Conservation (phyloP, 768 basidiomycete genomes). For the Heimioporus sp. region DNA sequence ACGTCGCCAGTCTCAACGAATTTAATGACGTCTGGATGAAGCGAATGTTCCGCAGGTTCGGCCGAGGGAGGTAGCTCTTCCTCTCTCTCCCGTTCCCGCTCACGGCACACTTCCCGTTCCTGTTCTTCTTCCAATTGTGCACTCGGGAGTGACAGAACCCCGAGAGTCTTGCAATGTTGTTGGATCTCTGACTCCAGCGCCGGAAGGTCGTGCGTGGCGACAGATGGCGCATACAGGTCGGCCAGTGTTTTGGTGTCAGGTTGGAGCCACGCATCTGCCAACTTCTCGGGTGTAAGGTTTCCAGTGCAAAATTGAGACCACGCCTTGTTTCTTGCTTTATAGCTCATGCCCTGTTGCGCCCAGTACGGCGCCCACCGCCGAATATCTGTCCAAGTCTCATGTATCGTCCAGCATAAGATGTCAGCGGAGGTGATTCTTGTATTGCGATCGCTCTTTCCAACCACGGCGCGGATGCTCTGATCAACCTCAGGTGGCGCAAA, state of each 20-base stretch:
- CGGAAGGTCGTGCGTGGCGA: neutral
- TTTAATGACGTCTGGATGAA: neutral
- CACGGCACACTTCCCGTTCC: slow-evolving; percentile 25
- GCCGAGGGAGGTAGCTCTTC: neutral
- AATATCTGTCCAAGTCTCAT: slow-evolving; percentile 41
- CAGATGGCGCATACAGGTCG: slow-evolving; percentile 28
- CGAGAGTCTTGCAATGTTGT: slow-evolving; percentile 8
- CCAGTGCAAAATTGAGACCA: slow-evolving; percentile 8
- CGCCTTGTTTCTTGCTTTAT: slow-evolving; percentile 4
- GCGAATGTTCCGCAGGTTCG: neutral
- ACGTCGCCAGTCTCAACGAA: neutral
- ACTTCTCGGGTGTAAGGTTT: neutral
- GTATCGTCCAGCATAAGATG: slow-evolving; percentile 43
- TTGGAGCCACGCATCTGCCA: slow-evolving; percentile 34
- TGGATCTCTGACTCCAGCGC: neutral
- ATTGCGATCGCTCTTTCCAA: slow-evolving; percentile 9
- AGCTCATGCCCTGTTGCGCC: slow-evolving; percentile 34
- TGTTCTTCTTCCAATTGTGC: slow-evolving; percentile 41
- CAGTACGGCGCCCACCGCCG: slow-evolving; percentile 37
- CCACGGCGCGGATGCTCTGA: slow-evolving; percentile 28
- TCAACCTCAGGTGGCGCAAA: slow-evolving; percentile 42
- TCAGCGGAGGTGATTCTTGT: slow-evolving; percentile 16
- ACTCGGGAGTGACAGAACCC: slow-evolving; percentile 6
- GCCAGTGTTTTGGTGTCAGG: slow-evolving; percentile 35
- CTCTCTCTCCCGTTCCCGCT: neutral